Evolutionary conservation across 208 protist species (phyloP), one percentile per base, ranked within the genome.

Genomic region (Leishmania tropica): DNA sequence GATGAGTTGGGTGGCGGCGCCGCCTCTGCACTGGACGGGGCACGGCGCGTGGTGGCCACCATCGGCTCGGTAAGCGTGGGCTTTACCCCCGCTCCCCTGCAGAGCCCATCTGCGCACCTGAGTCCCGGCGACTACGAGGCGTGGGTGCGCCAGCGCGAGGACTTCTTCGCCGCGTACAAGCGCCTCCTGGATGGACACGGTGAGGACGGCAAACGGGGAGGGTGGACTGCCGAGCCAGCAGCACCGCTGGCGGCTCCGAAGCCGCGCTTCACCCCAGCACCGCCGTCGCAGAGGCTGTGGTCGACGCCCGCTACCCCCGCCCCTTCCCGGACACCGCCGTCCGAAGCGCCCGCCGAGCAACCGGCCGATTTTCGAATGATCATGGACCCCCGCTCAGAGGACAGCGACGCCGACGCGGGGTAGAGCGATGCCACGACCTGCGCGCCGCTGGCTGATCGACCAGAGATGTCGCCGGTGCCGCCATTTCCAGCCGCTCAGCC

Each of bases 81-180:
- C 68, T 84, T 87, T 45, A 51, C 81, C 7, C 74, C 92, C 0
- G 70, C 79, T 35, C 94, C 92, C 28, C 88, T 97, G 70, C 73
- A 80, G 47, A 91, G 85, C 76, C 92, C 94, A 31, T 71, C 87
- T 19, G 48, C 78, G 15, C 15, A 78, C 4, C 78, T 97, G 88
- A 85, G 53, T 56, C 35, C 48, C 3, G 78, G 81, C 15, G 88
- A 91, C 35, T 93, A 93, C 75, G 47, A 92, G 73, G 37, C 68
- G 58, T 97, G 89, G 90, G 75, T 89, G 19, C 64, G 42, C 3
- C 77, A 95, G 80, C 88, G 92, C 47, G 94, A 97, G 76, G 83
- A 86, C 21, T 82, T 95, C 47, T 95, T 97, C 87, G 82, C 75
- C 5, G 68, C 79, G 54, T 90, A 90, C 47, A 65, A 68, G 75